Base-by-base conservation (phyloP, 1,139 yeast genomes). In the Arxiozyma bovina region DNA sequence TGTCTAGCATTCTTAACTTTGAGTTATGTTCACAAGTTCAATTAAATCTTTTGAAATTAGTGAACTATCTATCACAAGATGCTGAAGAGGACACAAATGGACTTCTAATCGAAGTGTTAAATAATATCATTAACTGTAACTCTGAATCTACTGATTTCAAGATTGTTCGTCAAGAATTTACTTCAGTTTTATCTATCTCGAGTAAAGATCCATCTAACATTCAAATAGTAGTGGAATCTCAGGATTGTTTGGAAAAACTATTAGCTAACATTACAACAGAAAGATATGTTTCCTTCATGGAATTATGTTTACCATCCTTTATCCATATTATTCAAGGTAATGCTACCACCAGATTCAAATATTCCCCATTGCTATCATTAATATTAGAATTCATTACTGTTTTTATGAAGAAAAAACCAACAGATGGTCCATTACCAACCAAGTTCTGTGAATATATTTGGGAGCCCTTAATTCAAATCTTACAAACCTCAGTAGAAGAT, bases 41-140 rank as follows among this genome's bases (percentile, higher is more conserved):
- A 58, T 63, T 65, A 21, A 60, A 61, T 3, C 62, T 78, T n/a
- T 65, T 79, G 15, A 57, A 61, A 1, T 60, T 76, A 1, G 73
- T 82, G 20, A 62, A 70, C 1, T 67, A 77, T 1, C 68, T 90
- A n/a, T 67, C 79, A 2, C 79, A 77, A 1, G 85, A 81, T 1
- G 80, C 95, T 1, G 87, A 83, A 51, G 96, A 88, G 50, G 98
- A 91, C 63, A 80, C 96, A 0, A 82, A 88, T 34, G 81, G 93
- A 0, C 76, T 86, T 50, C 70, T 90, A 51, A 77, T 88, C n/a
- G 96, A 90, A 65, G 80, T 86, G 0, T 70, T 87, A 34, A 76
- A 83, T 0, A 75, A 77, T 12, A 79, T 62, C 11, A 61, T 65
- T n/a, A 84, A 2, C 74, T 86, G 55, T 72, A 77, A 55, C 70